These are phyloP conservation scores for Trichaptum fuscoviolaceum DNA, from an alignment of 768 basidiomycete genomes.

Conservation along the genomic window DNA sequence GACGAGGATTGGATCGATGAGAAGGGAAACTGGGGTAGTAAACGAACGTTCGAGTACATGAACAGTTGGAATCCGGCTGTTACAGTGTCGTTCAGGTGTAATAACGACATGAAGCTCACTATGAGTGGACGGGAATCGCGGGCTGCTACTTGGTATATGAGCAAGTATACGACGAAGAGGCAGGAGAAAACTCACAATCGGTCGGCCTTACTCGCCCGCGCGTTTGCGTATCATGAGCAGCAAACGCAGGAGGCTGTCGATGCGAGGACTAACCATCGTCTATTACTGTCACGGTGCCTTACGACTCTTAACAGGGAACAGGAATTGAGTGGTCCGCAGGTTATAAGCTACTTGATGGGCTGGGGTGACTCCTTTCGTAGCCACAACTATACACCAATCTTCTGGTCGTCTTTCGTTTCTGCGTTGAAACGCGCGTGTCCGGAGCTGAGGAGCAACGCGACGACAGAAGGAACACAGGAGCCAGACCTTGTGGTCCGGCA, in stretches of 20 bases:
- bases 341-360: constrained; percentile 38
- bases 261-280: constrained; percentile 20
- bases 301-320: constrained; percentile 32
- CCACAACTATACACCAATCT: constrained; percentile 31
- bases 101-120: constrained; percentile 38
- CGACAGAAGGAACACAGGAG: not conserved
- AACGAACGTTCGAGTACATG: constrained; percentile 14
- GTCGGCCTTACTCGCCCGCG: constrained; percentile 30
- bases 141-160: constrained; percentile 31
- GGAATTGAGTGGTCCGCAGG: constrained; percentile 33
- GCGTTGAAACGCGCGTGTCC: constrained; percentile 21
- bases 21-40: constrained; percentile 16
- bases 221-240: constrained; percentile 24
- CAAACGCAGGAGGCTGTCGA: constrained; percentile 4
- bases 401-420: constrained; percentile 26
- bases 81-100: constrained; percentile 23
- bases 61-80: constrained; percentile 25
- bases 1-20: constrained; percentile 12
- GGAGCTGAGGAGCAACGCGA: constrained; percentile 8
- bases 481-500: not conserved
- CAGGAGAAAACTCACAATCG: constrained; percentile 29
- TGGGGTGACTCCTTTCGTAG: constrained; percentile 35
- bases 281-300: constrained; percentile 27
- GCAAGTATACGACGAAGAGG: constrained; percentile 30
- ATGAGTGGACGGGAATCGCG: constrained; percentile 31